Base-by-base conservation (phyloP, 202 grass and related monocot species). In the Panicum virgatum region DNA sequence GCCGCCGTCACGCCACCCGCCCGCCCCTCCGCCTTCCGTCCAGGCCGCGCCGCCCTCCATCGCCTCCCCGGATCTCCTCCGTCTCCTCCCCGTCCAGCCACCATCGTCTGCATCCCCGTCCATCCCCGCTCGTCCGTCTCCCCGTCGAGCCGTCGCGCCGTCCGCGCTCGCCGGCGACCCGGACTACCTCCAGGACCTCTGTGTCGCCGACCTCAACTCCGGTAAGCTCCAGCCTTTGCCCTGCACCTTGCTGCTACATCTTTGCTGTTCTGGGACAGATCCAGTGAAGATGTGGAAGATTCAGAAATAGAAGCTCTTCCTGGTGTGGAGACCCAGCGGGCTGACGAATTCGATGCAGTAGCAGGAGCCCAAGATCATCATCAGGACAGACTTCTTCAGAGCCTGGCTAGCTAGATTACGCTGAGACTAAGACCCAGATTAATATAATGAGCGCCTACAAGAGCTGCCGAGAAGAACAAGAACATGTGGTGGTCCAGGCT, bases 251-350 rank as follows among this genome's bases (percentile, higher is more conserved):
- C n/a, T n/a, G n/a, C n/a, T n/a, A n/a, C n/a, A n/a, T n/a, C n/a
- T n/a, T n/a, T n/a, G n/a, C n/a, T n/a, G n/a, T n/a, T n/a, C n/a
- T n/a, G n/a, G n/a, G n/a, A n/a, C n/a, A n/a, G n/a, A n/a, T n/a
- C n/a, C n/a, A n/a, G n/a, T 93, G 80, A 87, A 88, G 79, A 91
- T 88, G 25, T 95, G 90, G 83, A 93, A 98, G 76, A 93, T 95
- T 92, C 92, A 98, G 73, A 95, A 98, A 66, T 93, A 94, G 12
- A 93, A 93, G 72, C 88, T 88, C 50, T 97, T 97, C 25, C 89
- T 77, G 7, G 87, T 25, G 20, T 85, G 60, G 29, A 82, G 57
- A 83, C 81, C 84, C 87, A 88, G 82, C 69, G 66, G 66, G 78
- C 15, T 71, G 77, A 69, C 9, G 63, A 89, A 88, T 64, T 32